A percentile compares a stretch with the other conserved stretches of the same genome.
Evolutionary conservation across 164 flowering plant genomes (phyloP).

Genomic region (Tetracentron sinense): DNA sequence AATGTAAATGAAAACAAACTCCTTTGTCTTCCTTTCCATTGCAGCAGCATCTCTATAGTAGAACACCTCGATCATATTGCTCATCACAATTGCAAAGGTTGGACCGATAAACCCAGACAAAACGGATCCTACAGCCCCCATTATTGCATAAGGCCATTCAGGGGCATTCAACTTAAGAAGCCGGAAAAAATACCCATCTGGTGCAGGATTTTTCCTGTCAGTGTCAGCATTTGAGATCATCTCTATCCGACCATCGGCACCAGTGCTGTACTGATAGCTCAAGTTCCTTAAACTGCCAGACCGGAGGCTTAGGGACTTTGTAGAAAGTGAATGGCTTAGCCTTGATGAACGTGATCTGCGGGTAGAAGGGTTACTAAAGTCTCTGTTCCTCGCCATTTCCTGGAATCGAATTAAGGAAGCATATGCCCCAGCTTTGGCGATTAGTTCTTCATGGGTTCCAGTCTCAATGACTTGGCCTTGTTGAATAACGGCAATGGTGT

Average conservation of each 20-base stretch:
- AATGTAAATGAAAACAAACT: slow-evolving; percentile 82
- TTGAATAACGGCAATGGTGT: slow-evolving; percentile 84
- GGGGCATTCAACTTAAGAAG: slow-evolving; percentile 85
- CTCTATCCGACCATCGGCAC: slow-evolving; percentile 94
- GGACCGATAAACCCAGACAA: slow-evolving; percentile 94
- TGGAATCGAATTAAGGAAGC: slow-evolving; percentile 87
- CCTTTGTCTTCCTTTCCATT: slow-evolving; percentile 88
- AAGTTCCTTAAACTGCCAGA: slow-evolving; percentile 90
- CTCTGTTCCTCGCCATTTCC: slow-evolving; percentile 75
- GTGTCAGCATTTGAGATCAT: slow-evolving; percentile 93
- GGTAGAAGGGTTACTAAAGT: slow-evolving; percentile 65
- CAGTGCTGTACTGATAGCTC: slow-evolving; percentile 93
- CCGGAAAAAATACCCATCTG: slow-evolving; percentile 71
- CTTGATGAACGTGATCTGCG: slow-evolving; percentile 75
- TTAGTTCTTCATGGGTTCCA: slow-evolving; percentile 88
- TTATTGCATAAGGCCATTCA: slow-evolving; percentile 93
- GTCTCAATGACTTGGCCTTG: slow-evolving; percentile 92
- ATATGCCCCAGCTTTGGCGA: slow-evolving; percentile 79
- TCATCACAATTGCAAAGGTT: slow-evolving; percentile 95
- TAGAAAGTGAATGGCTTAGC: slow-evolving; percentile 89
- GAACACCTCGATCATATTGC: slow-evolving; percentile 98
- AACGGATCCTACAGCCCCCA: slow-evolving; percentile 88
- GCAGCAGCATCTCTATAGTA: slow-evolving; percentile 65
- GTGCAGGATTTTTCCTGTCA: slow-evolving; percentile 73
- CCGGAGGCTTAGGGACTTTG: slow-evolving; percentile 86